Base-by-base conservation (phyloP, 1,284 basidiomycete species). In the Cryptococcus sp. region DNA sequence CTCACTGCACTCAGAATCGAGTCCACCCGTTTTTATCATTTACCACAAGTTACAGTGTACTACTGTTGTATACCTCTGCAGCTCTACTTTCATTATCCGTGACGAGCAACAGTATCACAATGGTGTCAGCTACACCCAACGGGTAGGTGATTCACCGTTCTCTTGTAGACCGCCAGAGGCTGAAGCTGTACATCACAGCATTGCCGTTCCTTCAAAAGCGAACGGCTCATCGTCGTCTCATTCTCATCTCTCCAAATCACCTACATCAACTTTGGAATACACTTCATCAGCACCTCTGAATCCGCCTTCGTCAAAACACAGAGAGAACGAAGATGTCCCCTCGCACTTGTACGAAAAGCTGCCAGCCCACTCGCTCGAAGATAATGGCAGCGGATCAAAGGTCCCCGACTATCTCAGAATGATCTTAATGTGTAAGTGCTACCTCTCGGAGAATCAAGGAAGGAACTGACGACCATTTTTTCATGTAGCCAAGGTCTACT, bases 391-490 rank as follows among this genome's bases (percentile, higher is more conserved):
- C 19, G 73, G 55, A 20, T 50, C 58, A 8, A 57, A 64, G 37
- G 87, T 87, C 7, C 94, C 94, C 0, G 95, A 99, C 78, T 99
- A 99, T 76, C 84, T 99, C 38, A 84, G 89, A 45, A 87, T 99
- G 64, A 97, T 96, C 73, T 83, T 98, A 55, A 90, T 88, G 49
- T 87, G 77, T 79, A 50, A 57, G 75, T 71, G n/a, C 13, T 20
- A 34, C 23, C 4, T 44, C 15, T 7, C 13, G 5, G 41, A 44
- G 8, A 7, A 16, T 6, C 13, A n/a, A 20, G 39, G 38, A 13
- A 1, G 17, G 19, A 34, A 43, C 54, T 57, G 43, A 58, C 13
- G 41, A 5, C n/a, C 41, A 22, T 16, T 44, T 8, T 7, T n/a
- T n/a, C n/a, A 22, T 40, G n/a, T 60, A 79, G 77, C 94, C 20